Base-by-base conservation (phyloP, 2,329 filamentous ascomycete species). In the Grosmannia serpens region DNA sequence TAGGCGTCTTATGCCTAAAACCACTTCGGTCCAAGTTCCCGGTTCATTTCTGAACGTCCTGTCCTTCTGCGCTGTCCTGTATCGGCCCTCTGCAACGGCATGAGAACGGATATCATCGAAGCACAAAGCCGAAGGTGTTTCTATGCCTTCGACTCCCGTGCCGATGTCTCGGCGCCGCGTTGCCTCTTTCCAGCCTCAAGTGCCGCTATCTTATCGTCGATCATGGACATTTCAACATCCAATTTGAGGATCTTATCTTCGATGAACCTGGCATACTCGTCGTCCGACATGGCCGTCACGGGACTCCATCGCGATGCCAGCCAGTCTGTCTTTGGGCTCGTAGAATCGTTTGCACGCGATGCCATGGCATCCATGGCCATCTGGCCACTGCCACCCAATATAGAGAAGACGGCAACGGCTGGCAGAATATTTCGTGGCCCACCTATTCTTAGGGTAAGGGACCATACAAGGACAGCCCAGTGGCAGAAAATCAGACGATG, bases 221-320 rank as follows among this genome's bases (percentile, higher is more conserved):
- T 73, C 22, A 94, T 69, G 1, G 88, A 82, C 66, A 94, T 88
- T 64, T 92, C 87, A 3, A 84, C 87, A 63, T 94, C 84, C 5
- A 92, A 72, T 59, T 77, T 78, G 38, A 92, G 72, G 22, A 91
- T 69, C 71, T 85, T 89, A 67, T 91, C 87, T 62, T 81, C 75
- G 57, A 94, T 73, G 67, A 89, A 84, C 4, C 76, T 72, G 61
- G 81, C 80, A 66, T 94, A 94, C 60, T 92, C 83, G 52, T 85
- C 77, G 65, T 94, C 85, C 0, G 82, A 82, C 24, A 95, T 71
- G 1, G 77, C 76, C 61, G 77, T 86, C 66, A 94, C 74, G 0
- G 88, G 89, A 65, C 84, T 87, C 83, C 85, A 91, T 69, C 81
- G 87, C 50, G 82, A 86, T 58, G 83, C 80, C 47, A 80, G 64